These are phyloP conservation scores for Panellus pusillus DNA, from an alignment of 768 basidiomycete species.

Conservation along the genomic window DNA sequence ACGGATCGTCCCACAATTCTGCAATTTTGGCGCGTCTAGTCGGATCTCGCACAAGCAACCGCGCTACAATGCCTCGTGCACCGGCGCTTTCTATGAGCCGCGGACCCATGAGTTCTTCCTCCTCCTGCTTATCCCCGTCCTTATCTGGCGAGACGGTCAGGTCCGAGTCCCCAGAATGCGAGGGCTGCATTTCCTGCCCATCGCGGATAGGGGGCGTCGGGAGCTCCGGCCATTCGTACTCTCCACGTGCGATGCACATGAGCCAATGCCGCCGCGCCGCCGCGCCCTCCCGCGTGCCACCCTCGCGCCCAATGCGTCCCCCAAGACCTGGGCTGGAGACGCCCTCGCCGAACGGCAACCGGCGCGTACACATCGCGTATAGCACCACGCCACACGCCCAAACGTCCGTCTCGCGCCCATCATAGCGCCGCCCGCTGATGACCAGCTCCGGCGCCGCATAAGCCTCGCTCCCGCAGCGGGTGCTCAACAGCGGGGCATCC, in stretches of 20 bases:
- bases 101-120: slow-evolving; percentile 36
- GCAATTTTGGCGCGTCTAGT: slow-evolving; percentile 58
- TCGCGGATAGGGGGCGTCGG: background rate
- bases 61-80: slow-evolving; percentile 54
- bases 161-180: slow-evolving; percentile 7
- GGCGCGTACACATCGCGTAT: slow-evolving; percentile 70
- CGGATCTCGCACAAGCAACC: slow-evolving; percentile 71
- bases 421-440: slow-evolving; percentile 56
- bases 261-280: slow-evolving; percentile 57
- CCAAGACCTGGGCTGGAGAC: slow-evolving; percentile 31
- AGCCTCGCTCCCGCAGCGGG: slow-evolving; percentile 85
- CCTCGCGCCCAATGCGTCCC: slow-evolving; percentile 30
- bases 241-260: slow-evolving; percentile 77
- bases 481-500: slow-evolving; percentile 59
- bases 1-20: slow-evolving; percentile 62
- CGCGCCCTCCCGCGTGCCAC: slow-evolving; percentile 27
- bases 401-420: slow-evolving; percentile 81
- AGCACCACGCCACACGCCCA: slow-evolving; percentile 92
- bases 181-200: background rate
- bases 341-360: slow-evolving; percentile 72
- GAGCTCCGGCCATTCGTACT: slow-evolving; percentile 68
- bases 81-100: slow-evolving; percentile 41
- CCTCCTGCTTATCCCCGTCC: slow-evolving; percentile 18
- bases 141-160: background rate
- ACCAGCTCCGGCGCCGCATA: slow-evolving; percentile 84